Evolutionary conservation across 495 filamentous ascomycete species (phyloP).

Genomic region (Pyronema domesticum): DNA sequence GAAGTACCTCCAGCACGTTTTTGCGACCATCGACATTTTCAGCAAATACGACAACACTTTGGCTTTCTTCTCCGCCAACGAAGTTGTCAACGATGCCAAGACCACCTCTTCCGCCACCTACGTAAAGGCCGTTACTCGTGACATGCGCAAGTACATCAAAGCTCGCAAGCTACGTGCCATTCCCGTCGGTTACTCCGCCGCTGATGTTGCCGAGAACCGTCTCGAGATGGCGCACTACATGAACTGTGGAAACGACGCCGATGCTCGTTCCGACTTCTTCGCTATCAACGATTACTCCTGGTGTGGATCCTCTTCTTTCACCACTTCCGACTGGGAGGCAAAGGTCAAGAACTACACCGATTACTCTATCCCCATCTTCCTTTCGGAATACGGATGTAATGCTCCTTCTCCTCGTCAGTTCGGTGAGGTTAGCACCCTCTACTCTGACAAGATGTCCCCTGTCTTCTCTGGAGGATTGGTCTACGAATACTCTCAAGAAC

Average conservation of each 20-base stretch:
- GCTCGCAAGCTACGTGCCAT: conserved; percentile 56
- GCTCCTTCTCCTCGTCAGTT: conserved; percentile 47
- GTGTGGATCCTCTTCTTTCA: conserved; percentile 56
- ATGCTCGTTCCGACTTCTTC: conserved; percentile 73
- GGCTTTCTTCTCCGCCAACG: conserved; percentile 92
- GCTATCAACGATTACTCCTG: conserved; percentile 95
- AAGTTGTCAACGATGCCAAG: conserved; percentile 74
- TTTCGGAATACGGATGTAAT: conserved; percentile 86
- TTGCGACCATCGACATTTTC: conserved; percentile 82
- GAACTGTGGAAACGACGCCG: conserved; percentile 80
- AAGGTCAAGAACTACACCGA: conserved; percentile 62
- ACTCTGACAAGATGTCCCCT: conserved; percentile 63
- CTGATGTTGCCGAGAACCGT: conserved; percentile 69
- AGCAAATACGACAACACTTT: conserved; percentile 74
- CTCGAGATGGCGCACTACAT: conserved; percentile 80
- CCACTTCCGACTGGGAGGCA: conserved; percentile 59
- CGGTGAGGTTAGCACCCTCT: conserved; percentile 61
- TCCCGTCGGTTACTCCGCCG: conserved; percentile 86
- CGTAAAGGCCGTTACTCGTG: conserved; percentile 84
- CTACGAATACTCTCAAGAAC: conserved; percentile 82
- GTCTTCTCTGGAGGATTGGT: conserved; percentile 94
- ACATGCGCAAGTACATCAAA: conserved; percentile 74
- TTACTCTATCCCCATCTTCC: conserved; percentile 84
- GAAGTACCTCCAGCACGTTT: conserved; percentile 79
- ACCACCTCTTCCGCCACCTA: conserved; percentile 63